Evolutionary conservation across 805 yeast genomes (phyloP).

Genomic region (Brettanomyces anomalus): DNA sequence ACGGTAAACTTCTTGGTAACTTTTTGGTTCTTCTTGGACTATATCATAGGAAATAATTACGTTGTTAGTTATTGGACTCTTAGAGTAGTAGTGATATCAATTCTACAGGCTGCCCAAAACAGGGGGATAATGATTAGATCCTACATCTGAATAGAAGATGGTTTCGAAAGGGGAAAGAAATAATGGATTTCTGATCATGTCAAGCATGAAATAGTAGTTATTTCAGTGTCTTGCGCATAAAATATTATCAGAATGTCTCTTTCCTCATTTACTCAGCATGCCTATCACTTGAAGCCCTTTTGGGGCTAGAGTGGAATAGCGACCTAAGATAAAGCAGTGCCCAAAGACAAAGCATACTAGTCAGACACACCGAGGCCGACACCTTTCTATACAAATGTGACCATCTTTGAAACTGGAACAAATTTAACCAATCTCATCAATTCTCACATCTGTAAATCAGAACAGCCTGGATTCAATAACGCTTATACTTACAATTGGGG

Average conservation of each 20-base stretch:
- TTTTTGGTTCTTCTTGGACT: conserved; percentile 72
- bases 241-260: background rate
- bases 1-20: conserved; percentile 85
- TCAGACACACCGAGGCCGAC: conserved; percentile 10
- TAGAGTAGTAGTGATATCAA: background rate
- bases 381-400: conserved; percentile 13
- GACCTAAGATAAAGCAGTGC: background rate
- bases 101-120: background rate
- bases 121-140: background rate
- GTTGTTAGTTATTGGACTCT: background rate
- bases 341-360: conserved; percentile 8
- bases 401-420: conserved; percentile 9
- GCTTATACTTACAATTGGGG: conserved; percentile 28
- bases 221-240: no score
- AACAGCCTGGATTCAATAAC: no score
- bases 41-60: conserved; percentile 7
- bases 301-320: background rate
- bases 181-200: background rate
- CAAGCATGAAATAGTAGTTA: no score
- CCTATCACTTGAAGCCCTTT: background rate
- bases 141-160: background rate
- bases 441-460: no score
- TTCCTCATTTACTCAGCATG: background rate
- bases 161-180: background rate
- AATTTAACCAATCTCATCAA: background rate